A percentile compares a stretch with the other conserved stretches of the same genome.
Conservation (phyloP, 306 rosid species). For the Trifolium repens region DNA sequence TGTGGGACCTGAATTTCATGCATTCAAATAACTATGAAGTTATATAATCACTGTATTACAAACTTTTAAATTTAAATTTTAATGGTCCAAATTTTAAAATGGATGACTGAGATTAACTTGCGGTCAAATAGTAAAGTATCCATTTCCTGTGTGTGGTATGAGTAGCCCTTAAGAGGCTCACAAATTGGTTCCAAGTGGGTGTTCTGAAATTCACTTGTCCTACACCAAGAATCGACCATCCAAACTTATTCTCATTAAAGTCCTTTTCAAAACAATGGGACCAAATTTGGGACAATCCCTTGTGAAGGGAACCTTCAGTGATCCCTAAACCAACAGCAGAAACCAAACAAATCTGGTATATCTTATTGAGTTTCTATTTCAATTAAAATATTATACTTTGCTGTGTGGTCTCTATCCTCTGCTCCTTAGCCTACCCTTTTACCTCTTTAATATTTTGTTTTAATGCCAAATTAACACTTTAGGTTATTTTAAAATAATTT, state of each 20-base stretch:
- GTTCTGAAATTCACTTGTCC: slow-evolving; percentile 34
- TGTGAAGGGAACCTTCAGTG: slow-evolving; percentile 48
- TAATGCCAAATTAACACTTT: too few relatives aligned
- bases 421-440: not conserved
- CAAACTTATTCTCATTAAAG: slow-evolving; percentile 31
- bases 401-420: slow-evolving; percentile 21
- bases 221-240: slow-evolving; percentile 23
- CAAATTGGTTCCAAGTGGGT: slow-evolving; percentile 33
- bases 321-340: slow-evolving; percentile 48
- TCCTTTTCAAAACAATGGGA: slow-evolving; percentile 39
- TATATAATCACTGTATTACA: too few relatives aligned
- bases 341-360: slow-evolving; percentile 47
- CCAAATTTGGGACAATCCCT: slow-evolving; percentile 51
- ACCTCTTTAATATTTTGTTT: too few relatives aligned
- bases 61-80: too few relatives aligned
- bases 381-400: slow-evolving; percentile 27
- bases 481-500: too few relatives aligned
- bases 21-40: too few relatives aligned
- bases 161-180: slow-evolving; percentile 29
- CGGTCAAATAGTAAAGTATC: too few relatives aligned
- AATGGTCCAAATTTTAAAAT: too few relatives aligned
- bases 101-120: too few relatives aligned
- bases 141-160: not conserved
- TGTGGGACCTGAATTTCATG: too few relatives aligned
- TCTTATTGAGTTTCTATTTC: slow-evolving; percentile 33